These are phyloP conservation scores for Paraconiothyrium sp. DNA, from an alignment of 2,329 filamentous ascomycete species.

Conservation along the genomic window DNA sequence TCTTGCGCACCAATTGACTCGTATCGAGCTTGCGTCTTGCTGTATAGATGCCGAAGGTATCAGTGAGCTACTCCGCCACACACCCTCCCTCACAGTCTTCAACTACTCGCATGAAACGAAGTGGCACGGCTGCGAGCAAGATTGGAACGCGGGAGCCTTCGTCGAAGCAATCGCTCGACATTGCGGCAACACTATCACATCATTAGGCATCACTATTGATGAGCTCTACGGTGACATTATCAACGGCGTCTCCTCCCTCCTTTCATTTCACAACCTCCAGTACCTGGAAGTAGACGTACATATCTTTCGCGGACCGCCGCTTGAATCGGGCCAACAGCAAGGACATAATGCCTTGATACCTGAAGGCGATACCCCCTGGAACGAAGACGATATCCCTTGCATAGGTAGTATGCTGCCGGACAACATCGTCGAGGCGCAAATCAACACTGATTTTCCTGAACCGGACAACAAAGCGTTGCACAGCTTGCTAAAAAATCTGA, in stretches of 20 bases:
- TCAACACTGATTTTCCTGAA: slow-evolving; percentile 41
- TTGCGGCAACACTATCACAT: slow-evolving; percentile 34
- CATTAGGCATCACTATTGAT: slow-evolving; percentile 47
- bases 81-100: slow-evolving; percentile 38
- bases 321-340: slow-evolving; percentile 44
- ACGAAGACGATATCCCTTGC: slow-evolving; percentile 44
- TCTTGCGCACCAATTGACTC: slow-evolving; percentile 33
- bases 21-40: slow-evolving; percentile 42
- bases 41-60: slow-evolving; percentile 45
- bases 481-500: slow-evolving; percentile 44
- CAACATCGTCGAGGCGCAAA: slow-evolving; percentile 38
- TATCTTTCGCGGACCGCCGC: slow-evolving; percentile 45
- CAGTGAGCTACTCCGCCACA: slow-evolving; percentile 33
- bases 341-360: slow-evolving; percentile 32
- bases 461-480: slow-evolving; percentile 33
- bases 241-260: slow-evolving; percentile 45
- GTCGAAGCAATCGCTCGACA: slow-evolving; percentile 35
- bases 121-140: slow-evolving; percentile 41
- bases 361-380: slow-evolving; percentile 34
- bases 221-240: slow-evolving; percentile 40
- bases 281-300: slow-evolving; percentile 43
- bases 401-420: slow-evolving; percentile 46
- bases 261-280: slow-evolving; percentile 33
- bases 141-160: slow-evolving; percentile 48
- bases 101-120: slow-evolving; percentile 48